phyloP scores from a whole-genome alignment of 768 basidiomycete species.

The Pleurotus cornucopiae region DNA sequence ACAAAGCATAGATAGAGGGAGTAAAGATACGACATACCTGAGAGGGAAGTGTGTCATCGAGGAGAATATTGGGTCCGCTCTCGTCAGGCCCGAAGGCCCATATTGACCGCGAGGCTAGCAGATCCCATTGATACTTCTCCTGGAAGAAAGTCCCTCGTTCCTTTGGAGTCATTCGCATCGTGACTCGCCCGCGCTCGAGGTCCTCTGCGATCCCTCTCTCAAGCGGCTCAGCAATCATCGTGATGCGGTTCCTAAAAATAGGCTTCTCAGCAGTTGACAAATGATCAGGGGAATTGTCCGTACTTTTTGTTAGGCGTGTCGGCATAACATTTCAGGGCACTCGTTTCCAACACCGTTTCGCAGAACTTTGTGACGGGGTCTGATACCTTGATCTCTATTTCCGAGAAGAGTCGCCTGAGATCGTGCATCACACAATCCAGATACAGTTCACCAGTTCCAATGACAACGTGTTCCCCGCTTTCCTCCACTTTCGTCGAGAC shows the following conservation, averaged over 20 bases:
- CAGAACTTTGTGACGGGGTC: constrained; percentile 98
- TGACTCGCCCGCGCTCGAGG: constrained; percentile 88
- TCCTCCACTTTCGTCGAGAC: constrained; percentile 96
- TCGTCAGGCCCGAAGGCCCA: constrained; percentile 99
- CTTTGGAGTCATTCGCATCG: constrained; percentile 93
- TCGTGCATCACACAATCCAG: constrained; percentile 98
- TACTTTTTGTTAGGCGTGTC: constrained; percentile 99
- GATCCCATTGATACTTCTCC: constrained; percentile 97
- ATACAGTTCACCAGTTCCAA: constrained; percentile 96
- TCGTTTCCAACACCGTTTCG: constrained; percentile 97
- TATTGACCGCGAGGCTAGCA: constrained; percentile 95
- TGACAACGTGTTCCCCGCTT: constrained; percentile 93
- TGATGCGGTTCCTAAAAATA: constrained; percentile 82
- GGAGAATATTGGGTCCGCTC: constrained; percentile 84
- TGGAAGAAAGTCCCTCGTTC: constrained; percentile 96
- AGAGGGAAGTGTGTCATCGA: constrained; percentile 95
- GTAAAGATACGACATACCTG: constrained; percentile 47
- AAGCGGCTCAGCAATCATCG: constrained; percentile 98
- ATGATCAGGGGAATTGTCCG: constrained; percentile 22
- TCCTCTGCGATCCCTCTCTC: constrained; percentile 96
- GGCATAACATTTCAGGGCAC: constrained; percentile 96
- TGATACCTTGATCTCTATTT: constrained; percentile 99
- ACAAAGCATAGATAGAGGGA: neutral
- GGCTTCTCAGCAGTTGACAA: constrained; percentile 10
- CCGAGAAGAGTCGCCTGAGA: constrained; percentile 84